These are phyloP conservation scores for Nemania serpens DNA, from an alignment of 2,329 filamentous ascomycete species.

Conservation along the genomic window DNA sequence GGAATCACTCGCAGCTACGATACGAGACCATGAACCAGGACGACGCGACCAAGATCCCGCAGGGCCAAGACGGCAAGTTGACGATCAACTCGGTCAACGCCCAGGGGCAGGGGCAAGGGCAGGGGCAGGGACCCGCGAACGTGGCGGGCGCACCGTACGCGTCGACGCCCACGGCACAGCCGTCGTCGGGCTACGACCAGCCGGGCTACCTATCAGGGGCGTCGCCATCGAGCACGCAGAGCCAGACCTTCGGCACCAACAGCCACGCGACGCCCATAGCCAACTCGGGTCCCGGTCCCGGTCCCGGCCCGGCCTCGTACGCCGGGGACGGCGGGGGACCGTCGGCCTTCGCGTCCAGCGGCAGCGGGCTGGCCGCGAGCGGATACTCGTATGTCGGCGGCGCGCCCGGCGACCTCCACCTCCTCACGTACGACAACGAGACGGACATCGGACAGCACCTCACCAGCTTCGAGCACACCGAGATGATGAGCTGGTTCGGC, in stretches of 20 bases:
- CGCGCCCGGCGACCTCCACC: constrained; percentile 35
- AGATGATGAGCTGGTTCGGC: constrained; percentile 45
- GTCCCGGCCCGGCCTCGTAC: constrained; percentile 4
- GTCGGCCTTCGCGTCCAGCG: constrained; percentile 39
- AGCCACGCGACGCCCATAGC: background rate
- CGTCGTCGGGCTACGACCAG: constrained; percentile 49
- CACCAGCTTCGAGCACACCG: constrained; percentile 40
- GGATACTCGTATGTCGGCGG: constrained; percentile 41
- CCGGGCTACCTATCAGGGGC: constrained; percentile 44
- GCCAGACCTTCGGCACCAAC: constrained; percentile 33
- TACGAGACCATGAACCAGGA: constrained; percentile 37
- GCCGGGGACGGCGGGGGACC: constrained; percentile 33
- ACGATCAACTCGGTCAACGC: constrained; percentile 33
- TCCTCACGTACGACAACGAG: constrained; percentile 43
- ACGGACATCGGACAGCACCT: constrained; percentile 43
- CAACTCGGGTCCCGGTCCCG: too few species aligned
- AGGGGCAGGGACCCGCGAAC: constrained; percentile 30
- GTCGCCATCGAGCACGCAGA: constrained; percentile 50
- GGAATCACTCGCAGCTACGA: constrained; percentile 36
- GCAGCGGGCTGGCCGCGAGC: constrained; percentile 39
- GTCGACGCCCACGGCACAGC: constrained; percentile 48
- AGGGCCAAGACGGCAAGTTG: constrained; percentile 39
- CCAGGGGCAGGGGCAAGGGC: too few species aligned
- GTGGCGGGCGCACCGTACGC: constrained; percentile 43
- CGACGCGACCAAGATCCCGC: constrained; percentile 41